phyloP scores from a whole-genome alignment of 305 asterid species.

The Fraxinus dipetala region DNA sequence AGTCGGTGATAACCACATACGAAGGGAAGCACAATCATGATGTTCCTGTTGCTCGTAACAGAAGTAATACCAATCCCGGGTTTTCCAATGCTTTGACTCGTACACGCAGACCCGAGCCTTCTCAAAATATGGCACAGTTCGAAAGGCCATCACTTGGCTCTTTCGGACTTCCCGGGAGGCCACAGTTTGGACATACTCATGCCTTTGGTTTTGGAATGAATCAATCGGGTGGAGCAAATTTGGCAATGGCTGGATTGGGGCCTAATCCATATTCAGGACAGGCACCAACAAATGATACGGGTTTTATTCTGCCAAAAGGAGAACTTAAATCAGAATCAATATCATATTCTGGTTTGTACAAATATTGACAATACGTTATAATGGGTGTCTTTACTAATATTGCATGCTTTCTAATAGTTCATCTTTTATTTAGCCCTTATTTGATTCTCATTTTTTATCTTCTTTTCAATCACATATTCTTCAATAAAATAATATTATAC shows the following conservation, averaged over 20 bases:
- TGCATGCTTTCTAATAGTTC: not conserved
- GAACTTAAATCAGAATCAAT: slow-evolving; percentile 49
- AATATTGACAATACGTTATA: not conserved
- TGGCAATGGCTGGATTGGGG: slow-evolving; percentile 33
- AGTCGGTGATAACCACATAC: slow-evolving; percentile 81
- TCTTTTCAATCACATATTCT: too few species aligned
- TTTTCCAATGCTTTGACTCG: slow-evolving; percentile 22
- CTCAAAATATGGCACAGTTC: slow-evolving; percentile 35
- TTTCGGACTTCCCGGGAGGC: slow-evolving; percentile 33
- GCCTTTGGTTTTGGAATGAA: slow-evolving; percentile 45
- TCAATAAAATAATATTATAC: too few species aligned
- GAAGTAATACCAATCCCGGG: slow-evolving; percentile 39
- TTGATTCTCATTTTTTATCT: too few species aligned
- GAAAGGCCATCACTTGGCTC: slow-evolving; percentile 37
- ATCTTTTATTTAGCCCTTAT: not conserved
- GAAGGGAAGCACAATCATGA: slow-evolving; percentile 96
- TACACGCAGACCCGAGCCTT: slow-evolving; percentile 40
- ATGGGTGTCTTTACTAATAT: not conserved
- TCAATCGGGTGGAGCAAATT: slow-evolving; percentile 23
- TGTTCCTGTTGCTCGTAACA: slow-evolving; percentile 78
- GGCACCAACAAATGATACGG: slow-evolving; percentile 35
- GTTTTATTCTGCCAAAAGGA: slow-evolving; percentile 44
- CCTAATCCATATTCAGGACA: slow-evolving; percentile 39
- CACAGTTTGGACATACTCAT: slow-evolving; percentile 36
- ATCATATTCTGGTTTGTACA: slow-evolving; percentile 33